Base-by-base conservation (phyloP, 495 filamentous ascomycete genomes). In the Penicillium lividum region DNA sequence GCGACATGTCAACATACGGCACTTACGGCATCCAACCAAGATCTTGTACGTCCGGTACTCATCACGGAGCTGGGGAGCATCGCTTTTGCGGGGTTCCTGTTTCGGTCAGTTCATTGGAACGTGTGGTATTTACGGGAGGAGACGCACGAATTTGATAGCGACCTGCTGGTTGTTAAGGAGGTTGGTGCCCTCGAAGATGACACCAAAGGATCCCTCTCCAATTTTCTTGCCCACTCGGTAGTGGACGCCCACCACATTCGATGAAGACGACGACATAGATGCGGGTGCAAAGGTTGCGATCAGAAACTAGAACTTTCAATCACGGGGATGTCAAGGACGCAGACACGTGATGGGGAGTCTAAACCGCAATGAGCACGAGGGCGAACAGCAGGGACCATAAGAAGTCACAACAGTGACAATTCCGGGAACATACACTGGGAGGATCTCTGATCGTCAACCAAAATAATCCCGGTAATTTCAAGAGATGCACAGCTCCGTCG, bases 1-100 rank as follows among this genome's bases (percentile, higher is more conserved):
- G 15, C 31, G 30, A 8, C 34, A 28, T 9, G 9, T 48, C 31
- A 51, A 18, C 15, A 13, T 4, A 40, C 29, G 22, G 18, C n/a
- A 96, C 93, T 86, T 77, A 98, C 94, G 93, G 78, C 95, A 99
- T 72, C 94, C 95, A 56, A 99, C 94, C 57, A 99, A 82, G 62
- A 99, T 98, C 81, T 98, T 99, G 80, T 99, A 99, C 45, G 94
- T 99, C 64, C 94, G 86, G 72, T 99, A 99, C 76, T 99, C 94
- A 84, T 99, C 94, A 74, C 95, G 88, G 57, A 99, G 78, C 77
- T 99, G 94, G 40, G 94, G 94, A 61, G 94, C 94, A 81, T 99
- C 94, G 68, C 93, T 97, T 79, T 99, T 99, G 55, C 94, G 85
- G 16, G 94, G 94, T 89, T 99, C 93, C 92, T 97, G 60, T 27